Base-by-base conservation (phyloP, 345 rosid species). In the Populus ilicifolia region DNA sequence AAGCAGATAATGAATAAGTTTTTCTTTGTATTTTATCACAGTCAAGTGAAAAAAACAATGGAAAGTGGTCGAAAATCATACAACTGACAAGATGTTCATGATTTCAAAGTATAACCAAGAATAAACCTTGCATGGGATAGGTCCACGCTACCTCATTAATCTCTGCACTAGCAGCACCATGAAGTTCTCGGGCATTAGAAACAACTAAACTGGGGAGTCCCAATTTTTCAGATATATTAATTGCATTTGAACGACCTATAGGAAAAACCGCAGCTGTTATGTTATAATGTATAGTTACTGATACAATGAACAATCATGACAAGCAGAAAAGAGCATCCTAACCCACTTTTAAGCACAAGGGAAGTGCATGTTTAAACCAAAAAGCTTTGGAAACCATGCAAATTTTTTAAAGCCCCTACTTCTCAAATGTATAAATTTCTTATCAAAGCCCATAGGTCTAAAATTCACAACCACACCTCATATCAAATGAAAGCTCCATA, bases 221-320 rank as follows among this genome's bases (percentile, higher is more conserved):
- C 83, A 95, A 83, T 81, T 92, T 90, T 82, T 90, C 92, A n/a
- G 96, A 92, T 77, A 95, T 87, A 84, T 88, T 90, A 74, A 93
- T 92, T 29, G 97, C 99, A 87, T 92, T 93, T 43, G 99, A 95
- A 52, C 93, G 97, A 79, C 99, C 99, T 93, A 72, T 56, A 74
- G 21, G 70, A 74, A 70, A 64, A 63, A 21, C 67, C 25, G 65
- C n/a, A 78, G 56, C 41, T 44, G 20, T 64, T 29, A 54, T 74
- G 68, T 46, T 41, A 52, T 35, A 18, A 70, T 59, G 33, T 61
- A 25, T 20, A 27, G 25, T 36, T 16, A 33, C 74, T 62, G 4
- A 66, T 48, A 52, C 59, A 52, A 52, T 6, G 9, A 52, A 52
- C 59, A 20, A 18, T 20, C 23, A 18, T 52, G 21, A 52, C 59